Evolutionary conservation across 257 asterid genomes (phyloP), one percentile per base, ranked within the genome.

Genomic region (Fraxinus americana): DNA sequence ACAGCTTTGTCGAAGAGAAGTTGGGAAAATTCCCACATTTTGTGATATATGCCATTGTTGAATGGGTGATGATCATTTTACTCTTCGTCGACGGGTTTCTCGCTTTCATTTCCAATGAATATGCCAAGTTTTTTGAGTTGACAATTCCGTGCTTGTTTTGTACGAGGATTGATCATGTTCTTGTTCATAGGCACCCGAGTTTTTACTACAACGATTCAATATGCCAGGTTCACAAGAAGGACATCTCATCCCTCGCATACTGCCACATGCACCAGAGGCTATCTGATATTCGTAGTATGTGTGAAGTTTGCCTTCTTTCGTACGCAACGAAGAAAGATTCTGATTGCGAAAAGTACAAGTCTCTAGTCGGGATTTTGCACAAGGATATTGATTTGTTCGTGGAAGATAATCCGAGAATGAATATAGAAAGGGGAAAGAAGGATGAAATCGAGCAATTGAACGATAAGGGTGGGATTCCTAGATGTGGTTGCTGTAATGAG

Each of bases 401-500:
- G 34, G 92, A 80, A 29, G 89, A 85, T 41, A 89, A 89, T 16
- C 82, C 57, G 8, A 84, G 72, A 38, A 48, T 36, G 80, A 39
- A 71, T 2, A 6, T 67, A 34, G 77, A 66, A 77, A 72, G 75
- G 57, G 85, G 83, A 11, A 89, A 83, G 86, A 85, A 82, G 75
- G 96, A 89, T 7, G 94, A 85, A 11, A 82, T 67, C 52, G 85
- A 77, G 57, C 35, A 67, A 10, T 57, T 8, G 19, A 80, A 75
- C 32, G 92, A 77, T 12, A 82, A 75, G 75, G 73, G 74, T 59
- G 85, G 79, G 0, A 68, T 35, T 71, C 76, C 75, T 13, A 79
- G 80, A 74, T 96, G 99, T 73, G 89, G 88, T 54, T 96, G 99
- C 76, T 96, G 99, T 75, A 97, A 94, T 54, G 97, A 96, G 82